phyloP scores from a whole-genome alignment of 148 eudicot species.

The Fagopyrum homotropicum region DNA sequence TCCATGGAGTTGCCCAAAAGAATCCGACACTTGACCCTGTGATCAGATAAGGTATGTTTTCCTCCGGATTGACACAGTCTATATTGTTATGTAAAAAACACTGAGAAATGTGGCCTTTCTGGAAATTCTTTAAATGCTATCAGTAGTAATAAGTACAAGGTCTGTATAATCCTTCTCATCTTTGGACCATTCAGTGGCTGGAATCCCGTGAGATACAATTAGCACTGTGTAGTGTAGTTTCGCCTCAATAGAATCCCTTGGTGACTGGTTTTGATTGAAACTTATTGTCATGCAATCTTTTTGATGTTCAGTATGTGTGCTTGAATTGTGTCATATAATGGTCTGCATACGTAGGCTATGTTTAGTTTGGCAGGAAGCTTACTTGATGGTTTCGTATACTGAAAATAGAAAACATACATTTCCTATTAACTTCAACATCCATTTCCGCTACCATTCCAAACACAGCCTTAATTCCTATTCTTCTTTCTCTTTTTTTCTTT shows the following conservation, averaged over 20 bases:
- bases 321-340: neutral
- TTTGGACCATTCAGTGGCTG: neutral
- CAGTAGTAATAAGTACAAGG: neutral
- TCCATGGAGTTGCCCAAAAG: neutral
- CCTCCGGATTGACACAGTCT: neutral
- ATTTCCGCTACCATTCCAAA: no score
- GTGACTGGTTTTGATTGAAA: neutral
- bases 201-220: neutral
- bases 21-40: neutral
- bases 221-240: neutral
- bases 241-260: neutral
- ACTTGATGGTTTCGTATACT: neutral
- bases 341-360: neutral
- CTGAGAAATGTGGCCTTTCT: neutral
- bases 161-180: neutral
- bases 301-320: neutral
- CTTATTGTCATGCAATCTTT: neutral
- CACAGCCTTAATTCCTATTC: no score
- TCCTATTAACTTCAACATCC: no score
- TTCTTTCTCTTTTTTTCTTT: no score
- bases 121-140: neutral
- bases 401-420: no score
- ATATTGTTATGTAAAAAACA: neutral
- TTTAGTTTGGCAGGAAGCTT: neutral
- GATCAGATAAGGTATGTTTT: constrained; percentile 4